phyloP scores from a whole-genome alignment of 768 basidiomycete species.

The Suillus bovinus region DNA sequence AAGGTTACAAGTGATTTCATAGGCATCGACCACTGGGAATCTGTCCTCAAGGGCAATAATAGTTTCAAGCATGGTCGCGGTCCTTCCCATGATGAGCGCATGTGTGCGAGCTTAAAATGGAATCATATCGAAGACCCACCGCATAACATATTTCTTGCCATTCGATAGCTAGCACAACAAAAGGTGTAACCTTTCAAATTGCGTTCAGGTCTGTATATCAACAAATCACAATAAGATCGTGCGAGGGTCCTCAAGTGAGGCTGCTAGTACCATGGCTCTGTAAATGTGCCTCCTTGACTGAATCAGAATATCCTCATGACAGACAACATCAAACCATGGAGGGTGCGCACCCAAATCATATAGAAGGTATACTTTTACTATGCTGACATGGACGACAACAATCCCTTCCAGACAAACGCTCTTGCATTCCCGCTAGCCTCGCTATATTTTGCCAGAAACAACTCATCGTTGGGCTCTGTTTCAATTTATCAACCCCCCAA shows the following conservation, averaged over 20 bases:
- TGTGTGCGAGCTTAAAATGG: background rate
- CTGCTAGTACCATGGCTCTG: background rate
- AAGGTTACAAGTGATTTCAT: background rate
- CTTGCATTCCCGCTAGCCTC: slow-evolving; percentile 79
- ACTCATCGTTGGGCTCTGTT: slow-evolving; percentile 56
- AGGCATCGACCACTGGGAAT: background rate
- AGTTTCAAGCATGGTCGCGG: background rate
- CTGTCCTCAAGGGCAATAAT: background rate
- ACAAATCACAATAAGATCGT: background rate
- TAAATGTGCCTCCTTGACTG: background rate
- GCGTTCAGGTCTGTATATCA: background rate
- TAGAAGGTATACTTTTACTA: slow-evolving; percentile 8
- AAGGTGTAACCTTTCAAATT: background rate
- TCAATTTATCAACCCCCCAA: background rate
- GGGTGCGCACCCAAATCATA: background rate
- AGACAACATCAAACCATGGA: background rate
- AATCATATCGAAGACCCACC: background rate
- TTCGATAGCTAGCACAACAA: background rate
- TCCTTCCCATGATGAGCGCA: background rate
- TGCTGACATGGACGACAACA: slow-evolving; percentile 38
- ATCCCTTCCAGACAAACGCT: slow-evolving; percentile 72
- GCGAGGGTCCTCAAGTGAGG: background rate
- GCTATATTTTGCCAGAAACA: slow-evolving; percentile 77
- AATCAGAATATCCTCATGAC: background rate
- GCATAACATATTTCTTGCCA: background rate